phyloP scores from a whole-genome alignment of 768 basidiomycete species.

The Boletus subcaerulescens region DNA sequence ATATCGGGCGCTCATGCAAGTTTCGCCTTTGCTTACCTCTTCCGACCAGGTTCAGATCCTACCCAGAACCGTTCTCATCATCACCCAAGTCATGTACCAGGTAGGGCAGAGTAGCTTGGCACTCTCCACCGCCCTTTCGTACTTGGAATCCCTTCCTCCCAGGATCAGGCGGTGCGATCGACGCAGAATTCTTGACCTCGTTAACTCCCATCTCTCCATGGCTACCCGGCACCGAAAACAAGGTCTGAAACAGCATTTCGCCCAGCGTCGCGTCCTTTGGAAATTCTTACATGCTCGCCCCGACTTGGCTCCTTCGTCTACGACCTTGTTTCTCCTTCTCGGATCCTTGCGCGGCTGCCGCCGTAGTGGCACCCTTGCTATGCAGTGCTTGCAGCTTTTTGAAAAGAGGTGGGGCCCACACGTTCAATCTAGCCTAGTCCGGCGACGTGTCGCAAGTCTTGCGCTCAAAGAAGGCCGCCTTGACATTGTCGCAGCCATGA shows the following conservation, averaged over 20 bases:
- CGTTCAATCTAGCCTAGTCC: conserved; percentile 56
- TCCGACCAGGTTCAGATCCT: conserved; percentile 34
- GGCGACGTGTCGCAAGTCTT: conserved; percentile 53
- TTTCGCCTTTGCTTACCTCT: conserved; percentile 37
- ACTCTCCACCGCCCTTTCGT: conserved; percentile 43
- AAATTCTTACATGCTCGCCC: conserved; percentile 46
- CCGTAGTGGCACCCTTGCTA: conserved; percentile 55
- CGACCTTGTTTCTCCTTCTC: conserved; percentile 59
- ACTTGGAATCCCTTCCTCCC: conserved; percentile 48
- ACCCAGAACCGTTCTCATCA: conserved; percentile 42
- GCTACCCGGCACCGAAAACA: conserved; percentile 28
- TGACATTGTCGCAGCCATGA: conserved; percentile 41
- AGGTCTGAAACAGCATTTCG: conserved; percentile 44
- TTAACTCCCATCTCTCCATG: conserved; percentile 46
- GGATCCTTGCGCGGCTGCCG: conserved; percentile 46
- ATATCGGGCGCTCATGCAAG: conserved; percentile 40
- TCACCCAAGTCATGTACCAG: conserved; percentile 48
- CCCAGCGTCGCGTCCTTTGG: conserved; percentile 42
- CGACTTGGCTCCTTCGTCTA: conserved; percentile 52
- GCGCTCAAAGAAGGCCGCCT: conserved; percentile 65
- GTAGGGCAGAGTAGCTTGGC: conserved; percentile 40
- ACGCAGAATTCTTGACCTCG: conserved; percentile 45
- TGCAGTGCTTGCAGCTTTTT: conserved; percentile 44
- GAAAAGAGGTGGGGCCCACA: conserved; percentile 52
- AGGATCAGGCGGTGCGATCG: conserved; percentile 35